Evolutionary conservation across 2,329 filamentous ascomycete genomes (phyloP).

Genomic region (Fusarium praegraminearum): DNA sequence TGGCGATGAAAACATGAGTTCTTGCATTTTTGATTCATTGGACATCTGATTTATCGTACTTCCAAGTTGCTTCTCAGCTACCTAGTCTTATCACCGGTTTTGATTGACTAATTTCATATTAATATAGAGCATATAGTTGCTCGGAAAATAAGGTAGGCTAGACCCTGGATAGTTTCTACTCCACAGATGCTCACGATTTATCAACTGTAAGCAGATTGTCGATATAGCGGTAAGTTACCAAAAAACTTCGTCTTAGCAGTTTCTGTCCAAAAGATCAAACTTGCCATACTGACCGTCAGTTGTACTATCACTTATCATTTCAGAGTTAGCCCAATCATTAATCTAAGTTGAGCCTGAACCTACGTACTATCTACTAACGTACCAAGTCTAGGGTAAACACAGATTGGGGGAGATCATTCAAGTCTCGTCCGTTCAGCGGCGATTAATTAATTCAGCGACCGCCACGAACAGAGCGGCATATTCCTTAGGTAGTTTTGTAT

Average conservation of each 20-base stretch:
- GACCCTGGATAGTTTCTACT: neutral
- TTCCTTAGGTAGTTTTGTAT: neutral
- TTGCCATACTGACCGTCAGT: neutral
- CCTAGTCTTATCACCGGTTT: too few species aligned
- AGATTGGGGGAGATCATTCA: neutral
- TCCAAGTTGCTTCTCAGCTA: neutral
- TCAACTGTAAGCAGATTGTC: neutral
- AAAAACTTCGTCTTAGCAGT: too few species aligned
- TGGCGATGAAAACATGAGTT: too few species aligned
- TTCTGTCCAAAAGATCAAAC: too few species aligned
- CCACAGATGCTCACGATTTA: too few species aligned
- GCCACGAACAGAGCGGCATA: neutral
- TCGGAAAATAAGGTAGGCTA: neutral
- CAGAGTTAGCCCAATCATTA: neutral
- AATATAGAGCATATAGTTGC: too few species aligned
- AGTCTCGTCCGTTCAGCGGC: neutral
- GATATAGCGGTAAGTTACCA: too few species aligned
- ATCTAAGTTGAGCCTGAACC: neutral
- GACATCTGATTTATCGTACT: neutral
- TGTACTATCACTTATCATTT: too few species aligned
- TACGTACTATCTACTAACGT: too few species aligned
- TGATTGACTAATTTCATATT: too few species aligned
- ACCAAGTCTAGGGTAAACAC: constrained; percentile 8
- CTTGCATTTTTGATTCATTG: neutral
- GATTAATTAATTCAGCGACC: constrained; percentile 24